phyloP scores from a whole-genome alignment of 331 rosid genomes.

The Quercus lobata region DNA sequence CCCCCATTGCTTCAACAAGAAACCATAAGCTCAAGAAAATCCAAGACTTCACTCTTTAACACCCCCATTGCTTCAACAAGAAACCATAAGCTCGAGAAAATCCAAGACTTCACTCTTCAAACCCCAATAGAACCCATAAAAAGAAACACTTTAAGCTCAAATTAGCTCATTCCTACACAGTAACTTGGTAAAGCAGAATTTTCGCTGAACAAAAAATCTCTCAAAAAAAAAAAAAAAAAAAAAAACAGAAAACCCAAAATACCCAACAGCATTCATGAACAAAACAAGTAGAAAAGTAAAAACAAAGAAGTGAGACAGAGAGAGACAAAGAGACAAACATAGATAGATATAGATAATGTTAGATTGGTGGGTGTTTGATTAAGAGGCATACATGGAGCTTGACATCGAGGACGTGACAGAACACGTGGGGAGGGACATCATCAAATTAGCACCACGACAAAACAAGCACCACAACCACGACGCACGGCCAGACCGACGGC shows the following conservation, averaged over 20 bases:
- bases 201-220: neutral
- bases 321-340: too few relatives aligned
- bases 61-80: too few relatives aligned
- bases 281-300: neutral
- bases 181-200: neutral
- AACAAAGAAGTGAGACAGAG: too few relatives aligned
- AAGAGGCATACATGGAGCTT: constrained; percentile 73
- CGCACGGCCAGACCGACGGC: too few relatives aligned
- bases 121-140: neutral
- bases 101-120: neutral
- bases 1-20: neutral
- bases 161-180: neutral
- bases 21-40: neutral
- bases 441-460: too few relatives aligned
- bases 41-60: too few relatives aligned
- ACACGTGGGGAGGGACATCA: constrained; percentile 79
- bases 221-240: too few relatives aligned
- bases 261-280: constrained; percentile 6
- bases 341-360: too few relatives aligned
- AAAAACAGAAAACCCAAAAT: constrained; percentile 10
- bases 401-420: constrained; percentile 91
- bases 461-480: too few relatives aligned
- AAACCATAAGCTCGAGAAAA: too few relatives aligned
- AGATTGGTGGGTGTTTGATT: neutral
- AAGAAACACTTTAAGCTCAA: neutral